Percentiles rank a stretch among this genome's conserved stretches.
phyloP scores from a whole-genome alignment of 495 filamentous ascomycete species.

The Neurospora sp. region DNA sequence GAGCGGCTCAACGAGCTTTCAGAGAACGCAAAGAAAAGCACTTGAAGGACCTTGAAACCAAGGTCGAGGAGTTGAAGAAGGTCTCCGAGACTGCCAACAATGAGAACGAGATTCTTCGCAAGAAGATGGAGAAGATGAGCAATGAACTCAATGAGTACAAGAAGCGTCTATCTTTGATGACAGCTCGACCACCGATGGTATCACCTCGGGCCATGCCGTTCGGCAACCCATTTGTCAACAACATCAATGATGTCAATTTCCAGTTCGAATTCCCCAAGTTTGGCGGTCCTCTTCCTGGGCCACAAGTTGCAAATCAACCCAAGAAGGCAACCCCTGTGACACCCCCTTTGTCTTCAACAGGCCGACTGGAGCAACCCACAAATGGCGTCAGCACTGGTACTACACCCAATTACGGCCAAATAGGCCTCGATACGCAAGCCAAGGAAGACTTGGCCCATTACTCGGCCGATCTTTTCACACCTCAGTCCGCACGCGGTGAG shows the following conservation, averaged over 20 bases:
- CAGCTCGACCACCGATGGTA: conserved; percentile 17
- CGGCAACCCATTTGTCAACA: conserved; percentile 44
- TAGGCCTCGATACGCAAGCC: conserved; percentile 16
- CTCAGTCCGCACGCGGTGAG: conserved; percentile 21
- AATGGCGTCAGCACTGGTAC: conserved; percentile 17
- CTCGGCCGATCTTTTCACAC: conserved; percentile 21
- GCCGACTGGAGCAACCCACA: conserved; percentile 22
- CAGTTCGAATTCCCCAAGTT: conserved; percentile 90
- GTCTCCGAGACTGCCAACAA: conserved; percentile 70
- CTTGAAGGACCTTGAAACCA: conserved; percentile 88
- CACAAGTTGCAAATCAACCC: conserved; percentile 39
- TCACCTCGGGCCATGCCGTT: conserved; percentile 20
- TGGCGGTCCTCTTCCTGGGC: conserved; percentile 54
- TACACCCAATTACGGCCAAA: conserved; percentile 13
- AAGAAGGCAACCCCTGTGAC: conserved; percentile 20
- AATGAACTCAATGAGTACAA: conserved; percentile 82
- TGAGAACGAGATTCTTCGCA: conserved; percentile 75
- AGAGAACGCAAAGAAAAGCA: conserved; percentile 97
- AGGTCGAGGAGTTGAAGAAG: conserved; percentile 88
- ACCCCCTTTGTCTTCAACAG: conserved; percentile 12
- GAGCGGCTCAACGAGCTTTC: conserved; percentile 93
- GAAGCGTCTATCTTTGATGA: conserved; percentile 62
- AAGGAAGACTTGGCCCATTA: conserved; percentile 28
- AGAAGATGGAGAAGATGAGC: conserved; percentile 79
- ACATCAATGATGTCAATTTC: conserved; percentile 64